Evolutionary conservation across 495 filamentous ascomycete genomes (phyloP).

Genomic region (Talaromyces proteolyticus): DNA sequence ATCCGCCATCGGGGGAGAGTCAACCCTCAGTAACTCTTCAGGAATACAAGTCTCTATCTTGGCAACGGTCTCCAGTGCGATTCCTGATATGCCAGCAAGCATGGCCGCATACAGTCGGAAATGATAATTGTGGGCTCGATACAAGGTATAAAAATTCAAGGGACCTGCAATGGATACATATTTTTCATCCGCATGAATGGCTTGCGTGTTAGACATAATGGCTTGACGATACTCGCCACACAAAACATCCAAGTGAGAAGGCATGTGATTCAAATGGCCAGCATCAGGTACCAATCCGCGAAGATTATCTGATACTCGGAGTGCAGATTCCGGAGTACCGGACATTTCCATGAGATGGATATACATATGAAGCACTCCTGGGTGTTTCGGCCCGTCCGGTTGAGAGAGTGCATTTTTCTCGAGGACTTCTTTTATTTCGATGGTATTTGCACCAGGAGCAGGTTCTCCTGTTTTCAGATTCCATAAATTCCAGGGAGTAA

Average conservation of each 20-base stretch:
- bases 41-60: conserved; percentile 49
- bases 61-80: conserved; percentile 49
- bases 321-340: conserved; percentile 47
- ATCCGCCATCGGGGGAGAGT: conserved; percentile 65
- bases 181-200: conserved; percentile 56
- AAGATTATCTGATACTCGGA: conserved; percentile 51
- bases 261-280: conserved; percentile 72
- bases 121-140: conserved; percentile 61
- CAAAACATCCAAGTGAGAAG: conserved; percentile 61
- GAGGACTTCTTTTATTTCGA: conserved; percentile 50
- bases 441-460: conserved; percentile 42
- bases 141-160: conserved; percentile 63
- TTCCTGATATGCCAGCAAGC: conserved; percentile 53
- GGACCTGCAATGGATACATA: conserved; percentile 45
- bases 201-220: conserved; percentile 54
- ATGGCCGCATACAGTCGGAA: conserved; percentile 67
- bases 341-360: conserved; percentile 77
- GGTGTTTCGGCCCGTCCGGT: conserved; percentile 40
- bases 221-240: conserved; percentile 60
- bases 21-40: conserved; percentile 51
- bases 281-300: conserved; percentile 58
- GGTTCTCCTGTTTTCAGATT: conserved; percentile 53
- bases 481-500: conserved; percentile 65
- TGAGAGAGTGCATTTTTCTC: conserved; percentile 39
- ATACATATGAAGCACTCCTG: conserved; percentile 62